Base-by-base conservation (phyloP, 1,139 yeast genomes). In the Scheffersomyces quercinus region DNA sequence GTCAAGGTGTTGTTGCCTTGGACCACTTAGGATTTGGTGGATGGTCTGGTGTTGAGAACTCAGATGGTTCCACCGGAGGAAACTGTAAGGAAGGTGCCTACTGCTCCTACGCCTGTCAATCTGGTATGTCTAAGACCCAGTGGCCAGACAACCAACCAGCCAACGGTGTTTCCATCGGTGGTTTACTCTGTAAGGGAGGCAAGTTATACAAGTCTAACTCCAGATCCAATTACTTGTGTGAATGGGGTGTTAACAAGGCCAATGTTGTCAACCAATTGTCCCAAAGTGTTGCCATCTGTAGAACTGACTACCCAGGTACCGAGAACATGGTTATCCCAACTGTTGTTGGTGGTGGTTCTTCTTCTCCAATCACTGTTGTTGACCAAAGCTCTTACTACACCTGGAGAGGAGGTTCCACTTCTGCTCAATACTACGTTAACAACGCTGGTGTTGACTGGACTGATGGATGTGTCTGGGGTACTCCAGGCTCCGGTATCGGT, bases 241-340 rank as follows among this genome's bases (percentile, higher is more conserved):
- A 78, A 64, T 84, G 95, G 90, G 98, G 96, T 63, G 70, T 69
- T 28, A 68, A 81, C 48, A 67, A 84, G 48, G 95, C 95, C 41
- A 60, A 65, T 41, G 95, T 88, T 54, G 83, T 75, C 40, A 83
- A 85, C 62, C 73, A 85, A 58, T 72, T 87, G 50, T 66, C 68
- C 51, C 62, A 83, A 55, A 76, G 75, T 40, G 91, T 93, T 59
- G 88, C 97, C 47, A 75, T 91, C 59, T 91, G 99, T 79, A 85
- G 97, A 77, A 93, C 99, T 50, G 98, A 93, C 69, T 93, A 93
- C 81, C 99, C 98, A 60, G 98, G 98, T 75, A 85, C 97, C 51
- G 99, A 93, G 77, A 90, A 89, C 79, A 93, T 93, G 98, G 91
- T 83, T 58, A 79, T 91, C 51, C 98, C 98, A 64, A 91, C 97